phyloP scores from a whole-genome alignment of 257 asterid species.

The Solanum paucissectum region DNA sequence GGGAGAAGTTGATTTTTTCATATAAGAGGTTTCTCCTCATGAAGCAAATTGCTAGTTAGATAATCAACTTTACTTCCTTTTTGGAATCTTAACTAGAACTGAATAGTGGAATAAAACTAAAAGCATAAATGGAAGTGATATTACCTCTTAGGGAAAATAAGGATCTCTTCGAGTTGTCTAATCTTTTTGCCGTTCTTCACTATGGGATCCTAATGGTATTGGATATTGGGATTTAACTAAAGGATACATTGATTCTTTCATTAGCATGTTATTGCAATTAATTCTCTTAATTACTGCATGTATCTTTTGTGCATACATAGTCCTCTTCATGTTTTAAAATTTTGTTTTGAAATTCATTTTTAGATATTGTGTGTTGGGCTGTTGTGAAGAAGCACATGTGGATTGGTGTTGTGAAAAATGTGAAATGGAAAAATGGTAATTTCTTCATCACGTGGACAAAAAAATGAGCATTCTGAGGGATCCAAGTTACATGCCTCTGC shows the following conservation, averaged over 20 bases:
- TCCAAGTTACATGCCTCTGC: background rate
- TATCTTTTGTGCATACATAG: background rate
- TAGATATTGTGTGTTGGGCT: background rate
- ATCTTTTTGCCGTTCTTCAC: background rate
- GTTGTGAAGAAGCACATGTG: background rate
- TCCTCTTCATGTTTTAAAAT: background rate
- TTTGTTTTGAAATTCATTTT: background rate
- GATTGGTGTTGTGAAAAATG: background rate
- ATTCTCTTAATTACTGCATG: too few relatives aligned
- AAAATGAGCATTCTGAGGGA: background rate
- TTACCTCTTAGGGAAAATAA: background rate
- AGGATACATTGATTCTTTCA: background rate
- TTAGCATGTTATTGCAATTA: background rate
- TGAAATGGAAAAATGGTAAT: too few relatives aligned
- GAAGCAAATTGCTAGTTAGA: background rate
- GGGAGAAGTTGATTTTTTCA: background rate
- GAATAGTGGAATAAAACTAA: background rate
- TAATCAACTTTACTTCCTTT: background rate
- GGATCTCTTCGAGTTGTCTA: background rate
- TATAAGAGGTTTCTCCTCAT: background rate
- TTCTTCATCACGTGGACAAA: background rate
- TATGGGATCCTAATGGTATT: too few relatives aligned
- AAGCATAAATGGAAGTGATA: background rate
- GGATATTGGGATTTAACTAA: background rate
- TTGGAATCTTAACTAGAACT: background rate